phyloP scores from a whole-genome alignment of 1,284 basidiomycete genomes.

The Cryptococcus maquisensis region DNA sequence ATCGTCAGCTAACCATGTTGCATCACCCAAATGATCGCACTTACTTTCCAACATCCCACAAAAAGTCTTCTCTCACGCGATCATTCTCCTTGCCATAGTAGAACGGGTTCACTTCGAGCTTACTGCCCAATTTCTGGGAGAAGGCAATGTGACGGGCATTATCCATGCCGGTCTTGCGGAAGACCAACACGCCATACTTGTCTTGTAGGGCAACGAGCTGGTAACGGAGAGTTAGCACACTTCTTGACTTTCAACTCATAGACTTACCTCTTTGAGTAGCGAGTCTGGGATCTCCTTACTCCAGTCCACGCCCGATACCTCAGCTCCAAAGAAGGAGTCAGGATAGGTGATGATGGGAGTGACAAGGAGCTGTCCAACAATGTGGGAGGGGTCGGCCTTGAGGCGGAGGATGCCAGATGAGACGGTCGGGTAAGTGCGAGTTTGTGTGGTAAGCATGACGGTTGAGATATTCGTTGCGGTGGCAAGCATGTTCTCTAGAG shows the following conservation, averaged over 20 bases:
- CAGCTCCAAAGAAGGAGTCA: constrained; percentile 7
- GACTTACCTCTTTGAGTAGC: background rate
- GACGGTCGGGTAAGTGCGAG: no score
- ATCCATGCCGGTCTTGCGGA: constrained; percentile 28
- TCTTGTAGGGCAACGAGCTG: constrained; percentile 1
- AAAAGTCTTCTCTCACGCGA: constrained; percentile 1
- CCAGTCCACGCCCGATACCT: constrained; percentile 6
- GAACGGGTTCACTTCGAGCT: constrained; percentile 4
- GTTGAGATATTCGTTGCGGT: no score
- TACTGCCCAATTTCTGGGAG: constrained; percentile 21
- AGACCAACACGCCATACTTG: constrained; percentile 32
- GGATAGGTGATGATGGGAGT: background rate
- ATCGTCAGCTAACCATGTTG: background rate
- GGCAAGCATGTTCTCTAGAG: no score
- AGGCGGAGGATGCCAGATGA: no score
- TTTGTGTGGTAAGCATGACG: no score
- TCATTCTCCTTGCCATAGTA: constrained; percentile 4
- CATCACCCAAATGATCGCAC: background rate
- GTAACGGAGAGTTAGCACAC: background rate
- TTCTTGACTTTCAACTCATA: no score
- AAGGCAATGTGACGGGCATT: constrained; percentile 28
- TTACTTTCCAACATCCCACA: constrained; percentile 8
- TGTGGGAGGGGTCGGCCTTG: no score
- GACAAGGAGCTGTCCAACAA: background rate
- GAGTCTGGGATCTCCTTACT: background rate